Base-by-base conservation (phyloP, 1,284 basidiomycete species). In the Austroboletus novae-zelandiae region DNA sequence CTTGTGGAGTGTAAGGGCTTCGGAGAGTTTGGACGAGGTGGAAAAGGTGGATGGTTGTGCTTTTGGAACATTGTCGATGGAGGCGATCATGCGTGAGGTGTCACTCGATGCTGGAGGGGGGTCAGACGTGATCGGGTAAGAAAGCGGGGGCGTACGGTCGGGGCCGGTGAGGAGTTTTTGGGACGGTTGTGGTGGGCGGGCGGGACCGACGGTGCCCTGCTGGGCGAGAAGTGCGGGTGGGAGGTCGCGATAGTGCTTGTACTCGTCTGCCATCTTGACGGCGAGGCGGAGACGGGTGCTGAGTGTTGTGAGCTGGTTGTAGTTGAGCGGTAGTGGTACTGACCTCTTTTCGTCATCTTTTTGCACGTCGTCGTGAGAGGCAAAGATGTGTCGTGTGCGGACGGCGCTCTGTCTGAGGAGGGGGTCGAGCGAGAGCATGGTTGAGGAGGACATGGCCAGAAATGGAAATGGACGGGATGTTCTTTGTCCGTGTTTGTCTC, bases 1-100 rank as follows among this genome's bases (percentile, higher is more conserved):
- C 74, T 96, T 94, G 72, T 95, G 91, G 20, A 91, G 80, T 51
- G 86, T 84, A 45, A 98, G 83, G 0, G 93, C 93, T 62, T 92
- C 85, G 15, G 91, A 91, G 44, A 98, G 80, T 46, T 81, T 81
- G 40, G 77, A 68, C 29, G 79, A 74, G 9, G 84, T 83, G 15
- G 78, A 67, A 59, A 90, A 86, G 0, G 85, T 84, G 14, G 86
- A 87, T 1, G 79, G 81, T 52, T 79, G 75, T 13, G 80, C 70
- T 45, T 74, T 70, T 2, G 85, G 85, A 3, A 82, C 81, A 50
- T 79, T 81, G 75, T 88, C 86, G 55, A 89, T 88, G 43, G 77
- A 72, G 2, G 84, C 79, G 57, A 89, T 87, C 63, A 88, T 81
- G 29, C 74, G 75, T 3, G 80, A 76, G 5, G 83, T 78, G 50